Conservation (phyloP, 1,139 yeast genomes). For the Scheffersomyces lignicola region DNA sequence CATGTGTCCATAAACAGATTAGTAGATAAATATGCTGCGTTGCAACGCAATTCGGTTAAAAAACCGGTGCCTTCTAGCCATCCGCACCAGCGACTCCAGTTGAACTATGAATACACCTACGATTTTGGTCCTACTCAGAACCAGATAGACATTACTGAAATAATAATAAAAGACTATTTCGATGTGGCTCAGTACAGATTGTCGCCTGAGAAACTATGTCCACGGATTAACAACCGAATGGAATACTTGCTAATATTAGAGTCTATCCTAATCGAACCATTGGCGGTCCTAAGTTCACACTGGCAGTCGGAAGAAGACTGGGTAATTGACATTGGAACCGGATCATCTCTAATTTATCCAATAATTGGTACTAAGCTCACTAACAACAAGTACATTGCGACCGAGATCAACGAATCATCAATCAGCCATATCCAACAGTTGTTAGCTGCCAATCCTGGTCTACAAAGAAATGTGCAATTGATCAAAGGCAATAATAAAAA, state of each 20-base stretch:
- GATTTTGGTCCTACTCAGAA: conserved; percentile 14
- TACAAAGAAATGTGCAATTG: neutral
- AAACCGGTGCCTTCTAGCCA: neutral
- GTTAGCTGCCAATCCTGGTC: neutral
- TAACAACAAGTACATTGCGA: conserved; percentile 13
- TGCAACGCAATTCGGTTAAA: conserved; percentile 7
- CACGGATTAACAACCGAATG: conserved; percentile 20
- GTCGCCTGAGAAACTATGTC: conserved; percentile 18
- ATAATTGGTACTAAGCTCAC: conserved; percentile 12
- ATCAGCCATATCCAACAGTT: conserved; percentile 11
- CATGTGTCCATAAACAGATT: conserved; percentile 9
- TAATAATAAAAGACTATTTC: conserved; percentile 15
- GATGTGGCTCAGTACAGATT: conserved; percentile 11
- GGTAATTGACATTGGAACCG: conserved; percentile 23
- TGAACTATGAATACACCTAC: conserved; percentile 6
- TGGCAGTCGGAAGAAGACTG: conserved; percentile 8
- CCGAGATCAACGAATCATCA: conserved; percentile 18
- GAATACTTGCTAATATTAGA: conserved; percentile 17
- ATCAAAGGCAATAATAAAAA: neutral
- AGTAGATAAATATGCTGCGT: conserved; percentile 9
- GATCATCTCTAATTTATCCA: conserved; percentile 22
- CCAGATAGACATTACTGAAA: conserved; percentile 19
- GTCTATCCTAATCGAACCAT: conserved; percentile 3
- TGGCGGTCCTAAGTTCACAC: no score
- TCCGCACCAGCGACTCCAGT: neutral